Base-by-base conservation (phyloP, 495 filamentous ascomycete species). In the Platismatia glauca region DNA sequence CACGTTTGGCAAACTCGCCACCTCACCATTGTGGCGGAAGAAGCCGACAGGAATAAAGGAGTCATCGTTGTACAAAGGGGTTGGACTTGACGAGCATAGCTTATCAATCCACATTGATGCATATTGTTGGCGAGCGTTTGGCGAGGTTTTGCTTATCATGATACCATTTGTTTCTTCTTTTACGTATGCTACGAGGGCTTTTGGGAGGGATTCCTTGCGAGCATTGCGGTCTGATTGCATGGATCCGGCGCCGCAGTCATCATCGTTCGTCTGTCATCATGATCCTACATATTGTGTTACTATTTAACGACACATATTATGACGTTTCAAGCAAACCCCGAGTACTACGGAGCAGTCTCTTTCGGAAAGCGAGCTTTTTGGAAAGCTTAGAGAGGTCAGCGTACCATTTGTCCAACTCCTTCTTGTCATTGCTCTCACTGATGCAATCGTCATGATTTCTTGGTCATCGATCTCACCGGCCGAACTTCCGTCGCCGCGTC, bases 121-220 rank as follows among this genome's bases (percentile, higher is more conserved):
- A 57, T 58, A 31, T 31, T 52, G 24, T 18, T 4, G 48, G 48
- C 27, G 8, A 35, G 27, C 48, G 48, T 24, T 38, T 29, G 24
- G 46, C 29, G 35, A 46, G 24, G 18, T 55, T 31, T 31, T 61
- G 43, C 50, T 48, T 62, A 57, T 41, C n/a, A 63, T 57, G 61
- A 63, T 63, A 63, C 61, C 61, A 61, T 46, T 55, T 20, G 11
- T 50, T 31, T 33, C 15, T 27, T 15, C 44, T 22, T 18, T 62
- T 57, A 55, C 37, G 38, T 58, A 24, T 24, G 37, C 56, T 46
- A 63, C 53, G 55, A 41, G 20, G 34, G 12, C 46, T 48, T 7
- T 35, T 43, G 39, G 29, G 12, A 29, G n/a, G 34, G 8, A 7
- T 41, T 37, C 13, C 13, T 31, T 3, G 35, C 31, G 29, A 61